phyloP scores from a whole-genome alignment of 2,329 filamentous ascomycete species.

The Monosporascus sp. region DNA sequence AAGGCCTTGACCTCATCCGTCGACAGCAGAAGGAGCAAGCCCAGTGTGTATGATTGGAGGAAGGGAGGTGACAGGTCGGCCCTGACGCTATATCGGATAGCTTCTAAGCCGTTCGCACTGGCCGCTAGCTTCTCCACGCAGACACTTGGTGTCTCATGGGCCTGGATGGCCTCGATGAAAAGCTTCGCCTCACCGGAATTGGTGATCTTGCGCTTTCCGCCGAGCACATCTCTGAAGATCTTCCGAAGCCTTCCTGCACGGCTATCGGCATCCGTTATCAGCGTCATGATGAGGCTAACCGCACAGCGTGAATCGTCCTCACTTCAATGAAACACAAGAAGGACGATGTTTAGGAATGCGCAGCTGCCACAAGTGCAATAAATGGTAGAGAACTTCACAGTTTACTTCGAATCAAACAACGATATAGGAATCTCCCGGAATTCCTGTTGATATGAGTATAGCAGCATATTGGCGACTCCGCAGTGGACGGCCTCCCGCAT shows the following conservation, averaged over 20 bases:
- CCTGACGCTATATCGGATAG: conserved; percentile 18
- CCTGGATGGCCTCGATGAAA: conserved; percentile 24
- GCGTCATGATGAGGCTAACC: neutral
- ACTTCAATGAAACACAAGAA: neutral
- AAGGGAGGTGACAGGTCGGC: conserved; percentile 22
- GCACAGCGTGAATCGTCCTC: neutral
- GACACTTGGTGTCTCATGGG: conserved; percentile 10
- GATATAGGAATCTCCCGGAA: neutral
- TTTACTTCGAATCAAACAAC: neutral
- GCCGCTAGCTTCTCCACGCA: conserved; percentile 24
- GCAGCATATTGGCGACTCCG: neutral
- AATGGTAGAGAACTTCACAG: neutral
- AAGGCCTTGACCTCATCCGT: conserved; percentile 41
- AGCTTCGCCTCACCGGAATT: conserved; percentile 18
- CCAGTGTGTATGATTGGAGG: conserved; percentile 24
- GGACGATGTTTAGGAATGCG: too few relatives aligned
- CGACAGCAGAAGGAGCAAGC: conserved; percentile 33
- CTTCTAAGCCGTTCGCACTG: conserved; percentile 17
- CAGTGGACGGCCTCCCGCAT: neutral
- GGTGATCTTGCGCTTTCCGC: conserved; percentile 16
- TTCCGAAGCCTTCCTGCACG: conserved; percentile 1
- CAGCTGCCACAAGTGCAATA: neutral
- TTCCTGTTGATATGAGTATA: neutral
- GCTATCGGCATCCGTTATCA: neutral
- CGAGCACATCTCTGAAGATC: conserved; percentile 16